Percentiles rank a stretch among this genome's conserved stretches.
Conservation (phyloP, 2,329 filamentous ascomycete genomes). For the Metarhizium anisopliae region DNA sequence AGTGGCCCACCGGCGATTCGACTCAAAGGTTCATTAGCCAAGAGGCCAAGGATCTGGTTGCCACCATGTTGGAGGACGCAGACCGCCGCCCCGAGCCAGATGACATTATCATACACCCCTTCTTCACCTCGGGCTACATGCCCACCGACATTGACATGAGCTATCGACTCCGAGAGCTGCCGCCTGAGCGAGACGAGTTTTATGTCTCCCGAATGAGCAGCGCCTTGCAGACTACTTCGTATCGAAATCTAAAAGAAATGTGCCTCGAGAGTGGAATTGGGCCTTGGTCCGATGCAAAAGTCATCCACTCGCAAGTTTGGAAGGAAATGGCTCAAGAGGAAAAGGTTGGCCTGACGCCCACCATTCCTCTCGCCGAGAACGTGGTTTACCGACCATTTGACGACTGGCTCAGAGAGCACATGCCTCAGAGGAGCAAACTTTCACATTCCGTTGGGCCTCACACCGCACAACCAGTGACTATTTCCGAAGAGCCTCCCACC, state of each 20-base stretch:
- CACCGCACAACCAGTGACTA: conserved; percentile 5
- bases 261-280: conserved; percentile 52
- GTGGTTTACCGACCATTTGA: conserved; percentile 58
- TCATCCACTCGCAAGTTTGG: conserved; percentile 49
- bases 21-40: conserved; percentile 62
- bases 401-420: conserved; percentile 48
- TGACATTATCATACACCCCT: conserved; percentile 67
- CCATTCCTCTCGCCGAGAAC: conserved; percentile 51
- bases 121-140: conserved; percentile 70
- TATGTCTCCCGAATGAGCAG: conserved; percentile 39
- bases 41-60: conserved; percentile 71
- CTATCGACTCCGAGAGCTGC: conserved; percentile 44
- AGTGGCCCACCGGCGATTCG: conserved; percentile 63
- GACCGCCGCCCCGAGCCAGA: conserved; percentile 68
- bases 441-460: conserved; percentile 2
- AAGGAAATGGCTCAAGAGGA: conserved; percentile 61
- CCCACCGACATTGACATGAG: conserved; percentile 53
- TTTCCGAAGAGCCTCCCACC: conserved; percentile 25
- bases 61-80: conserved; percentile 65
- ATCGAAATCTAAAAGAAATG: conserved; percentile 45
- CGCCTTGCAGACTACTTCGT: conserved; percentile 35
- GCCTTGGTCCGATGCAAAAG: conserved; percentile 38
- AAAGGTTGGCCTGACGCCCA: conserved; percentile 54
- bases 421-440: conserved; percentile 5
- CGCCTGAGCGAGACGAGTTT: conserved; percentile 50